Conservation (phyloP, 2,329 filamentous ascomycete genomes). For the Arthrinium phaeospermum region DNA sequence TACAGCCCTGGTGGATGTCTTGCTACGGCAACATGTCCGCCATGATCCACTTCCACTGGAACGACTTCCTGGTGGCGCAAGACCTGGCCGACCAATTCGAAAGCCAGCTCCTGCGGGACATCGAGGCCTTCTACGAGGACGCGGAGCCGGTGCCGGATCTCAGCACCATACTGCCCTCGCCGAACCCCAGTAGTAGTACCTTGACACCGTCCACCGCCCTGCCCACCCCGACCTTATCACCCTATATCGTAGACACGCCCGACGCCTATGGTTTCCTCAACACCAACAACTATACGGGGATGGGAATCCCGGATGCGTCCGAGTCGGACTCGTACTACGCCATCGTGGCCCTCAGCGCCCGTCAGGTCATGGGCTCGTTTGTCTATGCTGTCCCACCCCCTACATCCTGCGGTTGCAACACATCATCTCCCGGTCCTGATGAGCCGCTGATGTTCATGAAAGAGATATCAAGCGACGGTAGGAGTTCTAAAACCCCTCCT, state of each 20-base stretch:
- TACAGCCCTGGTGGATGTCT: conserved; percentile 73
- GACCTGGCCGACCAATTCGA: conserved; percentile 70
- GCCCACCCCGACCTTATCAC: neutral
- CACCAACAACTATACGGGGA: conserved; percentile 52
- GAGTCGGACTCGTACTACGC: conserved; percentile 77
- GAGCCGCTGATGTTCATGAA: conserved; percentile 79
- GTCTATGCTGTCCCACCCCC: conserved; percentile 71
- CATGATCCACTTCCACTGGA: conserved; percentile 71
- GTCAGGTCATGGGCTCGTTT: conserved; percentile 79
- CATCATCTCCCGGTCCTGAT: conserved; percentile 40
- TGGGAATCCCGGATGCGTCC: conserved; percentile 70
- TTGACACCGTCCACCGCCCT: neutral
- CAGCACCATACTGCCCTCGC: too few relatives aligned
- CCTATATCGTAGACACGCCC: conserved; percentile 39
- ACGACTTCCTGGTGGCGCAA: conserved; percentile 65
- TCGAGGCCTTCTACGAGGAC: conserved; percentile 64
- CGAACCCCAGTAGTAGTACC: neutral
- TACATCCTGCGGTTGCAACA: neutral
- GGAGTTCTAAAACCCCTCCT: neutral
- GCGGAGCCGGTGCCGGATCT: neutral
- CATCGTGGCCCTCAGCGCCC: conserved; percentile 76
- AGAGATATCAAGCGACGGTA: conserved; percentile 80
- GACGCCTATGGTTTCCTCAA: conserved; percentile 47
- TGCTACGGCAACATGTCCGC: conserved; percentile 65
- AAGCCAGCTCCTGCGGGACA: conserved; percentile 66